These are phyloP conservation scores for Penicillium crustosum DNA, from an alignment of 2,329 filamentous ascomycete species.

Conservation along the genomic window DNA sequence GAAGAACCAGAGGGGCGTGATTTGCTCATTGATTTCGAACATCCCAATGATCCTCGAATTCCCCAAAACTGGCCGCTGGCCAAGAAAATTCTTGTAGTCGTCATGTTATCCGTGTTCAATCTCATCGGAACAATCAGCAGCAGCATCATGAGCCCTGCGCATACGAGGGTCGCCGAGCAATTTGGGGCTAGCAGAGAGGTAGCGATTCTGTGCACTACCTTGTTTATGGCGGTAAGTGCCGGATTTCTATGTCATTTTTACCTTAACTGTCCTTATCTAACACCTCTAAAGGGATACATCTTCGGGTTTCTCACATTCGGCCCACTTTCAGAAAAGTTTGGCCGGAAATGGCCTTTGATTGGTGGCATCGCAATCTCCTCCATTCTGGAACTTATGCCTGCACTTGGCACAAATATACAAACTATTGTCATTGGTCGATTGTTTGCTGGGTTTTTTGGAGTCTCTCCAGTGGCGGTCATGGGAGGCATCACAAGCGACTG, in stretches of 20 bases:
- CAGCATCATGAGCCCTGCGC: background rate
- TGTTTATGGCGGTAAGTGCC: background rate
- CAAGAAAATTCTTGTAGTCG: background rate
- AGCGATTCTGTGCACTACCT: background rate
- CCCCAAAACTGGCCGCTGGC: background rate
- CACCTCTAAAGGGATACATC: background rate
- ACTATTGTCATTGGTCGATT: background rate
- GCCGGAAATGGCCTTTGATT: background rate
- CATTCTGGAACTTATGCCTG: background rate
- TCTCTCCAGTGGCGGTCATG: background rate
- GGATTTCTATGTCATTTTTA: background rate
- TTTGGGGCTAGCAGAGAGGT: background rate
- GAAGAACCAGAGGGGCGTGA: background rate
- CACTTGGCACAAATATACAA: background rate
- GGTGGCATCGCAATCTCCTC: background rate
- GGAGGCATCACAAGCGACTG: background rate
- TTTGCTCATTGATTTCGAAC: background rate
- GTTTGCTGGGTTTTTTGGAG: background rate
- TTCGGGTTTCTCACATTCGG: background rate
- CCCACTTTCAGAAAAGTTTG: background rate
- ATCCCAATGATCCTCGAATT: background rate
- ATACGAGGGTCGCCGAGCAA: background rate
- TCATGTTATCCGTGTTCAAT: background rate
- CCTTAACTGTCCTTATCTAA: background rate
- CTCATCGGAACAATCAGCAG: background rate